Base-by-base conservation (phyloP, 345 rosid species). In the Eucalyptus regnans region DNA sequence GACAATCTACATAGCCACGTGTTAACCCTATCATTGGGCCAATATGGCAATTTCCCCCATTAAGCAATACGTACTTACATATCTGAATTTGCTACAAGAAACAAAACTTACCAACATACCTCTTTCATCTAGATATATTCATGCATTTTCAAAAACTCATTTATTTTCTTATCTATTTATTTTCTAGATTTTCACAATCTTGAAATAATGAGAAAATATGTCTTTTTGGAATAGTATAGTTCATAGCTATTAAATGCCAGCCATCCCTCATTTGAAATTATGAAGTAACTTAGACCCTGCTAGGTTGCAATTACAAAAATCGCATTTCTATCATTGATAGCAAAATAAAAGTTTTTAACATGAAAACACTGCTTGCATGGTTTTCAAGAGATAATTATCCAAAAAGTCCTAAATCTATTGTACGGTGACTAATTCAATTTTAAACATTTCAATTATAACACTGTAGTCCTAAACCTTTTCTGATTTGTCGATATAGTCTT, bases 361-460 rank as follows among this genome's bases (percentile, higher is more conserved):
- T 33, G 25, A 68, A 66, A 18, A 68, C 41, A 27, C 33, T 29
- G 0, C 16, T 12, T 60, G 68, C 68, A 60, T 1, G 16, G 33
- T 60, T 12, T 60, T 60, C 31, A 29, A 60, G 68, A 4, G 31
- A 60, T 27, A 27, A 60, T 60, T 60, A 1, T 60, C 16, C 15
- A 62, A 62, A 62, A 62, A 62, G 8, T 12, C 68, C 1, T 29
- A 62, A 62, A 62, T 29, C 8, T 33, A 33, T 68, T 33, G 1
- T 68, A 3, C 0, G 4, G 6, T 4, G 1, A 33, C 25, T 33
- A 33, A 33, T 68, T 9, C 25, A 66, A 18, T 68, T 5, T 9
- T 33, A 68, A 33, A 33, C 3, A 18, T 68, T 68, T 68, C 5
- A 68, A 17, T 68, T 9, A 22, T 68, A 10, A 4, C 4, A 68